Conservation (phyloP, 2,329 filamentous ascomycete genomes). For the Samsoniella hepiali region DNA sequence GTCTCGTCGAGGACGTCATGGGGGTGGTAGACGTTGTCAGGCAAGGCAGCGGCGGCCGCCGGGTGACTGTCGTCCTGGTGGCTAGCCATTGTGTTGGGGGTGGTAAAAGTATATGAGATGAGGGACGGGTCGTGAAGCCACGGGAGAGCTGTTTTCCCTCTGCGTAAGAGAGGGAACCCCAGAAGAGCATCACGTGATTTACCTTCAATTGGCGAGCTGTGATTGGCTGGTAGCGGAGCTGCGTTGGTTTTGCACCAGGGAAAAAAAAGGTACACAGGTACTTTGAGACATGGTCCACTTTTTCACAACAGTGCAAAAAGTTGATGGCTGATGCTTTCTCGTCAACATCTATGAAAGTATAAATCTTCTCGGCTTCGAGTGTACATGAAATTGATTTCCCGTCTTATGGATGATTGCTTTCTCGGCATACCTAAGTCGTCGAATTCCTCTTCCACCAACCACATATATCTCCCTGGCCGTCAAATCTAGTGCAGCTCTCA, state of each 20-base stretch:
- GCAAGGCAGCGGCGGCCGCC: slow-evolving; percentile 18
- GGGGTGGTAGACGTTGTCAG: slow-evolving; percentile 55
- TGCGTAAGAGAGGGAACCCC: slow-evolving; percentile 6
- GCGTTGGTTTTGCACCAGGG: not conserved
- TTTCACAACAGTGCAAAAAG: not conserved
- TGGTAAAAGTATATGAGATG: slow-evolving; percentile 2
- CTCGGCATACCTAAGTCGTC: not conserved
- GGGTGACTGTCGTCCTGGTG: slow-evolving; percentile 29
- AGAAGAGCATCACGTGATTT: slow-evolving; percentile 33
- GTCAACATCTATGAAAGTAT: not conserved
- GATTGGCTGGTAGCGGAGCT: slow-evolving; percentile 29
- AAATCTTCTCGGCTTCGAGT: not conserved
- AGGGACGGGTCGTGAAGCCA: not conserved
- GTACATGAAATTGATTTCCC: not conserved
- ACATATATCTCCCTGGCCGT: not conserved
- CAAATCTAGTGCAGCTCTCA: not conserved
- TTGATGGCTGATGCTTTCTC: not conserved
- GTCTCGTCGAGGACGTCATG: slow-evolving; percentile 71
- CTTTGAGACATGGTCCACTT: not conserved
- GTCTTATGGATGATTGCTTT: not conserved
- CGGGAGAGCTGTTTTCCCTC: slow-evolving; percentile 18
- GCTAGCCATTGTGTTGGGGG: slow-evolving; percentile 33
- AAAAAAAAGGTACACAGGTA: slow-evolving; percentile 7
- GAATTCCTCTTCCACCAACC: not conserved
- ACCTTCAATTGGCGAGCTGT: slow-evolving; percentile 32